Evolutionary conservation across 148 eudicot species (phyloP).

Genomic region (Fagopyrum homotropicum): DNA sequence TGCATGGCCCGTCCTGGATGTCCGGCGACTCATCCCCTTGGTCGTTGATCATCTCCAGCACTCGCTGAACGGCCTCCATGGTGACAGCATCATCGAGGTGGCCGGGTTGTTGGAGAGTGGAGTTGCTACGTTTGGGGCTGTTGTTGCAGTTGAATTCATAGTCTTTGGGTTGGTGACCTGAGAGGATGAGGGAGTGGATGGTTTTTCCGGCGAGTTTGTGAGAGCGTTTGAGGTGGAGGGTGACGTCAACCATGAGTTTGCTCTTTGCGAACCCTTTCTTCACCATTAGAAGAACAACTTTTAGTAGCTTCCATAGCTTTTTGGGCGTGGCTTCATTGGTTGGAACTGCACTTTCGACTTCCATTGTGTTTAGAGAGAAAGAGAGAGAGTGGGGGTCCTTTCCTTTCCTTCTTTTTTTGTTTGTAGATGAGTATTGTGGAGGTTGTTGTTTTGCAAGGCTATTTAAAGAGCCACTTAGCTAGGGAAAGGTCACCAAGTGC

Average conservation of each 20-base stretch:
- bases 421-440: background rate
- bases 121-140: constrained; percentile 28
- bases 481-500: background rate
- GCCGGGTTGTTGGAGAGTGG: constrained; percentile 13
- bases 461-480: background rate
- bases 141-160: constrained; percentile 74
- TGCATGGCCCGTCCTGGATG: background rate
- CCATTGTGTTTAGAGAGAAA: background rate
- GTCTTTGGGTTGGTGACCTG: constrained; percentile 19
- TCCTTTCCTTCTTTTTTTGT: background rate
- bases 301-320: constrained; percentile 7
- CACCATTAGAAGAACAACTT: background rate
- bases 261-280: constrained; percentile 4
- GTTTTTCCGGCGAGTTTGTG: constrained; percentile 11
- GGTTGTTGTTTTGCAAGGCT: background rate
- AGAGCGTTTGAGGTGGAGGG: background rate
- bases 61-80: constrained; percentile 27
- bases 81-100: constrained; percentile 23
- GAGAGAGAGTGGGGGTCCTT: background rate
- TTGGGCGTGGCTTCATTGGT: background rate
- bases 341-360: background rate
- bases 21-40: constrained; percentile 23
- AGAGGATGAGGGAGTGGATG: constrained; percentile 5
- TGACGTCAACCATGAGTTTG: background rate
- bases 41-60: constrained; percentile 34